Evolutionary conservation across 495 filamentous ascomycete species (phyloP), one percentile per base, ranked within the genome.

Genomic region (Talaromyces liani): DNA sequence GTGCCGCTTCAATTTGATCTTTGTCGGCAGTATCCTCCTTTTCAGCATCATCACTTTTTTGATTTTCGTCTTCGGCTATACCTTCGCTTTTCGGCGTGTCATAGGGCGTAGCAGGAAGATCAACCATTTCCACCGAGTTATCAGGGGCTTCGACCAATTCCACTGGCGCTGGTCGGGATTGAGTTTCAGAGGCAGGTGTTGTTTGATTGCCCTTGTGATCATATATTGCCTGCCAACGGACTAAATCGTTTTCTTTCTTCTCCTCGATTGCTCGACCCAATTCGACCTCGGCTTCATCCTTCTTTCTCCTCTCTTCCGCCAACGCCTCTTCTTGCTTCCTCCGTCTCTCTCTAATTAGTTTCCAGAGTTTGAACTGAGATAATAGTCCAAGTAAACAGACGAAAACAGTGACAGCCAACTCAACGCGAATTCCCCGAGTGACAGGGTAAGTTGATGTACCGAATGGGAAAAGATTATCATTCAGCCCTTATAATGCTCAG

Each of bases 311-410:
- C 27, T 84, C 84, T 63, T 88, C 80, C 16, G 81, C 75, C 25
- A 77, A 74, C 45, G 82, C 79, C 10, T 76, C 79, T 16, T 84
- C 84, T 60, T 84, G 87, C 66, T 83, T 83, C 18, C 84, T 81
- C 20, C 91, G 79, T 56, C 87, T 81, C 60, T 91, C 84, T 66
- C 88, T 87, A 59, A 97, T 84, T n/a, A 97, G 80, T 59, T 88
- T 89, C 93, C 93, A 97, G 8, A 97, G 76, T 63, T 86, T 88
- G 65, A 96, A 75, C 72, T 97, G 93, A 2, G 90, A 95, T 49
- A 94, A 82, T 9, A 95, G 77, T 14, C 93, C 92, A 5, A 91
- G 71, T 6, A 91, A 70, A 55, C 83, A 88, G 7, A 96, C 73
- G 0, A 97, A 77, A 47, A 97, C 77, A 8, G 87, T 93, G 2